phyloP scores from a whole-genome alignment of 345 rosid genomes.

The Eucalyptus curtisii region DNA sequence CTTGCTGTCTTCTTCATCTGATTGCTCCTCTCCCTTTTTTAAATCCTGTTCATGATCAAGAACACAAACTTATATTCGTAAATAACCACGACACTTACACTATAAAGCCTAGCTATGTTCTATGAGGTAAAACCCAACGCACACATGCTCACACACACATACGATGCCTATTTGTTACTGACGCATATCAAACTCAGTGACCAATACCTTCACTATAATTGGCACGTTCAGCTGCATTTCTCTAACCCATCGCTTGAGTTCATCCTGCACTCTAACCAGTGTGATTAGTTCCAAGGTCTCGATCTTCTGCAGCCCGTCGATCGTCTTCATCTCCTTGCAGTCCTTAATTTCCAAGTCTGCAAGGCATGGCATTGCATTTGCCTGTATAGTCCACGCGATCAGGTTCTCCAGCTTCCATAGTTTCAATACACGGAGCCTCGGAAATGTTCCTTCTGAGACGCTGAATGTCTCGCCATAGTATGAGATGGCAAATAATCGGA shows the following conservation, averaged over 20 bases:
- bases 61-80: not conserved
- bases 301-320: not conserved
- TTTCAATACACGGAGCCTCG: slow-evolving; percentile 4
- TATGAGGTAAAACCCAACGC: not conserved
- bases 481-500: slow-evolving; percentile 9
- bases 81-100: rapidly evolving
- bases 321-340: not conserved
- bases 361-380: slow-evolving; percentile 3
- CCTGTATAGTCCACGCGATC: not conserved
- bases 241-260: rapidly evolving
- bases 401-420: slow-evolving; percentile 16
- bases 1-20: rapidly evolving
- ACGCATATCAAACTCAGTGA: no score
- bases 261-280: not conserved
- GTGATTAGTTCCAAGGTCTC: not conserved
- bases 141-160: no score
- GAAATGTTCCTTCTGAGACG: not conserved
- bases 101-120: not conserved
- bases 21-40: rapidly evolving
- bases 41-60: not conserved
- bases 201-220: no score
- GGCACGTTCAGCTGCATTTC: rapidly evolving
- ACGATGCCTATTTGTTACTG: not conserved
- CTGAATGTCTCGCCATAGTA: not conserved
- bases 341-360: slow-evolving; percentile 15